Conservation (phyloP, 2,329 filamentous ascomycete genomes). For the Colletotrichum paranaense region DNA sequence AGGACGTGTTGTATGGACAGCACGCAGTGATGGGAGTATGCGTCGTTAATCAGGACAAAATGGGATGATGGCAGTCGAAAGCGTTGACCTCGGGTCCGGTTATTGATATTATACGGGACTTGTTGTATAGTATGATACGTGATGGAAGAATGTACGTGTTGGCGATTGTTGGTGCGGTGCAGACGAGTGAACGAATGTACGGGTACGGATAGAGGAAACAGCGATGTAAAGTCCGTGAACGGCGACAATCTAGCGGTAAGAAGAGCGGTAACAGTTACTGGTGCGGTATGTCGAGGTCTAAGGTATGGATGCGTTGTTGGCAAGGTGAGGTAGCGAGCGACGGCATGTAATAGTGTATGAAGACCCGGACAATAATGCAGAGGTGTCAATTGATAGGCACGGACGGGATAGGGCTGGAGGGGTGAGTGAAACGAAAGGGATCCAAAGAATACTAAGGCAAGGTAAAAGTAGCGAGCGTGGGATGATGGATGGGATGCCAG, state of each 20-base stretch:
- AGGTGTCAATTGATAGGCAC: neutral
- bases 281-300: neutral
- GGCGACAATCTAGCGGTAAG: neutral
- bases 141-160: constrained; percentile 3
- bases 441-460: constrained; percentile 2
- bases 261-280: neutral
- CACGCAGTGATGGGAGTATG: neutral
- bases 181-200: neutral
- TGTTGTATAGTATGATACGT: neutral
- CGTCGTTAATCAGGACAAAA: constrained; percentile 1
- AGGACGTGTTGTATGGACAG: neutral
- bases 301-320: neutral
- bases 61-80: neutral
- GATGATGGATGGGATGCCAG: neutral
- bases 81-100: neutral
- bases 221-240: neutral
- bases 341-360: constrained; percentile 9
- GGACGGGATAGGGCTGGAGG: constrained; percentile 5
- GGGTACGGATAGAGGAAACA: neutral
- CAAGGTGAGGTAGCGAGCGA: constrained; percentile 9
- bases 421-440: constrained; percentile 1
- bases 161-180: neutral
- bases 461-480: constrained; percentile 11
- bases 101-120: neutral
- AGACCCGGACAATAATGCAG: neutral